Evolutionary conservation across 1,139 yeast genomes (phyloP).

Genomic region (Kodamaea derodonti): DNA sequence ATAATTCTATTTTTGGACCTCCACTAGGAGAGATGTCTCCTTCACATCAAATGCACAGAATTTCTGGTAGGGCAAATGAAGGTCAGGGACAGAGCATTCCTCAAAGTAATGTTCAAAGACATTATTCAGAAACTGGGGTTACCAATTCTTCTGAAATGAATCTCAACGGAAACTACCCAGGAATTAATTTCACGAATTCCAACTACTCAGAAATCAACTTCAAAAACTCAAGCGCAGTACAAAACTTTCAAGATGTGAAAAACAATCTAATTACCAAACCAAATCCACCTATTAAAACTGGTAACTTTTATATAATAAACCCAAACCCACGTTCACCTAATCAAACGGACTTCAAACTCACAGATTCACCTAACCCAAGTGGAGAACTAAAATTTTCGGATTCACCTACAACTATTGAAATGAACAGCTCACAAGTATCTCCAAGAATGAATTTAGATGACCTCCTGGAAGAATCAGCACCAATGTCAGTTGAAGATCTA

Average conservation of each 20-base stretch:
- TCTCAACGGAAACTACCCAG: background rate
- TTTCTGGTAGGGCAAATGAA: background rate
- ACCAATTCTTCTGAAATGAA: background rate
- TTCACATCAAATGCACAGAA: background rate
- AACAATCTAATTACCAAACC: background rate
- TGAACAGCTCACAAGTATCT: slow-evolving; percentile 11
- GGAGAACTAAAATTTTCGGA: slow-evolving; percentile 4
- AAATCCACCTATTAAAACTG: background rate
- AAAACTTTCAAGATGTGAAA: background rate
- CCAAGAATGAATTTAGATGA: slow-evolving; percentile 4
- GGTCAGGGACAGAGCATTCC: background rate
- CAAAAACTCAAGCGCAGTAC: background rate
- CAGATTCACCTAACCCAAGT: background rate
- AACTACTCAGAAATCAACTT: background rate
- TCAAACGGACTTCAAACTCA: too few species aligned
- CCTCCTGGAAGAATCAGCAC: slow-evolving; percentile 5
- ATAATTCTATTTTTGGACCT: slow-evolving; percentile 1
- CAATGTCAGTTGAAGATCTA: slow-evolving; percentile 20
- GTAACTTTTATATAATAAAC: background rate
- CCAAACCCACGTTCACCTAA: background rate
- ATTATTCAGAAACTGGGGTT: background rate
- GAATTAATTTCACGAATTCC: too few species aligned
- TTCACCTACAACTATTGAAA: slow-evolving; percentile 17
- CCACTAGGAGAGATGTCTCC: background rate
- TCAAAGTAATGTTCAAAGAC: background rate